Conservation (phyloP, 768 basidiomycete genomes). For the Clitopilus hobsonii region DNA sequence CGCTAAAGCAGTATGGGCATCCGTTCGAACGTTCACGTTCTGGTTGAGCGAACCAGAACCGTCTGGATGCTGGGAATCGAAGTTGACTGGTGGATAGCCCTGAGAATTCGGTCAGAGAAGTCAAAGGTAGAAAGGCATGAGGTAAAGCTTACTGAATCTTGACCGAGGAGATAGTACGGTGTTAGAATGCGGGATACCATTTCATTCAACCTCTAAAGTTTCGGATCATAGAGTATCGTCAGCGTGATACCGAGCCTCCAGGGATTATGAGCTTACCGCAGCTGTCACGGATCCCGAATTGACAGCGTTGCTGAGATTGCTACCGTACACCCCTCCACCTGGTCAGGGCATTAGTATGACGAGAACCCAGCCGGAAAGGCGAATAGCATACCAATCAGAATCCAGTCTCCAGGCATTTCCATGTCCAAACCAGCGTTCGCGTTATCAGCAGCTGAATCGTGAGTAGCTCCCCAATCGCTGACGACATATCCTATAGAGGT, state of each 20-base stretch:
- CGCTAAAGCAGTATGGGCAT: conserved; percentile 44
- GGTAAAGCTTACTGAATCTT: conserved; percentile 33
- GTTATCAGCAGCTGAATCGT: conserved; percentile 40
- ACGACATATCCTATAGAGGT: conserved; percentile 34
- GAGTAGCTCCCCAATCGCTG: conserved; percentile 51
- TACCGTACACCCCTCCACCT: conserved; percentile 34
- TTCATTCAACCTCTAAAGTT: conserved; percentile 32
- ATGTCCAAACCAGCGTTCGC: conserved; percentile 46
- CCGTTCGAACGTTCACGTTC: conserved; percentile 36
- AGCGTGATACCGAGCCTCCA: neutral
- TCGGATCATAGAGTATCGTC: neutral
- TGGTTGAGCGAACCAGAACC: conserved; percentile 41
- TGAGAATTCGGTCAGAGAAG: conserved; percentile 10
- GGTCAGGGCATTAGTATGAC: neutral
- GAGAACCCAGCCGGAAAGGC: neutral
- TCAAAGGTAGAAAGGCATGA: neutral
- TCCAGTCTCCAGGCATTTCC: conserved; percentile 48
- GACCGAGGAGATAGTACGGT: conserved; percentile 42
- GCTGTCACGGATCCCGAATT: conserved; percentile 27
- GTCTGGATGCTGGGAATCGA: conserved; percentile 40
- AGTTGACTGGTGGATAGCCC: conserved; percentile 43
- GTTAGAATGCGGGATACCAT: conserved; percentile 44
- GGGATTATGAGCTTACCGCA: conserved; percentile 15
- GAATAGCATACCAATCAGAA: conserved; percentile 32
- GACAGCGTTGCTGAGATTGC: conserved; percentile 27